Evolutionary conservation across 345 rosid species (phyloP).

Genomic region (Xanthoceras sorbifolium): DNA sequence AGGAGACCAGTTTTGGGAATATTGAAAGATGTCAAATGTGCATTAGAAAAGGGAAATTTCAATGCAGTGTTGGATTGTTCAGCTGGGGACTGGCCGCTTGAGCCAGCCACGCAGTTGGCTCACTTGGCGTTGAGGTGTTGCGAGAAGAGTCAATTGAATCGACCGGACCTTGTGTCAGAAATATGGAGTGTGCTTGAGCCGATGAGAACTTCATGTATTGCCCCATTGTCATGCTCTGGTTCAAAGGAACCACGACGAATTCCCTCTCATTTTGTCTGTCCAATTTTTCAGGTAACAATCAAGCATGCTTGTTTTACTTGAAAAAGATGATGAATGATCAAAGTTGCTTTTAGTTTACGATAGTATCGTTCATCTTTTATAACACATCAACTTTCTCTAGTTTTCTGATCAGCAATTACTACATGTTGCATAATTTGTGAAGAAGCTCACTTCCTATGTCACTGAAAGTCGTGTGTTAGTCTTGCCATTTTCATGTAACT

Average conservation of each 20-base stretch:
- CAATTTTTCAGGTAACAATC: conserved; percentile 75
- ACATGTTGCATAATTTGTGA: not conserved
- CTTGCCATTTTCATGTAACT: not conserved
- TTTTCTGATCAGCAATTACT: not conserved
- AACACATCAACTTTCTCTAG: not conserved
- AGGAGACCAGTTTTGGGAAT: conserved; percentile 53
- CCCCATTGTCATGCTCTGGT: conserved; percentile 32
- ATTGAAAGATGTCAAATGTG: conserved; percentile 63
- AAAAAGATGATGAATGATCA: not conserved
- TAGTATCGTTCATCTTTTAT: not conserved
- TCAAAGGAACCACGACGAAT: conserved; percentile 47
- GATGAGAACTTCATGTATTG: conserved; percentile 42
- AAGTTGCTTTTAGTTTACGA: not conserved
- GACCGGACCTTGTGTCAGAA: conserved; percentile 62
- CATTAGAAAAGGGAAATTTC: conserved; percentile 62
- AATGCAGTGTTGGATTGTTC: conserved; percentile 57
- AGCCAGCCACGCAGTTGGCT: conserved; percentile 58
- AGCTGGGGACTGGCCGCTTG: conserved; percentile 79
- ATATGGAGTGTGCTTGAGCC: conserved; percentile 53
- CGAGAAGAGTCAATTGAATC: conserved; percentile 39
- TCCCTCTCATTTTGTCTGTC: conserved; percentile 89
- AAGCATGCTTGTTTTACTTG: not conserved
- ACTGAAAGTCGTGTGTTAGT: not conserved
- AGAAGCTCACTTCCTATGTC: too few species aligned
- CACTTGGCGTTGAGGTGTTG: conserved; percentile 73